Evolutionary conservation across 2,329 filamentous ascomycete species (phyloP), one percentile per base, ranked within the genome.

Genomic region (Trichophyton rubrum): DNA sequence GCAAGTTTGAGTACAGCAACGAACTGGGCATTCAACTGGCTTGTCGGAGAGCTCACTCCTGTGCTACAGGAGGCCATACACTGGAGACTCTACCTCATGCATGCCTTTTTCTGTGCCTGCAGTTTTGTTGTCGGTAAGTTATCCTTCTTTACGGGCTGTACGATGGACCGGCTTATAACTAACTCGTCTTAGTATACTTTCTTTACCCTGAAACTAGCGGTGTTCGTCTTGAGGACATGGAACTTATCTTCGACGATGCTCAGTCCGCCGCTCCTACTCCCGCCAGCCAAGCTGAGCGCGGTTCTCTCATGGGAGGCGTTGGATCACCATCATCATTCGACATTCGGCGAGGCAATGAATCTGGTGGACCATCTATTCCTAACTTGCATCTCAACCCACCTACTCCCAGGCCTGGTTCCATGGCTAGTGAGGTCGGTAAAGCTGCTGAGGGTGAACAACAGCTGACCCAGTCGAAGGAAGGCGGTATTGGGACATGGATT

Each of bases 11-110:
- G 92, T 63, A 97, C 93, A 1, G 93, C 93, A 17, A 86, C 91
- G 35, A 99, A 99, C 72, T 99, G 93, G 93, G 90, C 92, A 1
- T 96, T 93, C 75, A 99, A 99, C 75, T 99, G 90, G 88, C 79
- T 97, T 27, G 93, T 97, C 2, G 93, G 93, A 66, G 89, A 95
- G 74, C 83, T 97, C 80, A 99, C 93, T 0, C 93, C 93, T 1
- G 85, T 97, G 60, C 78, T 97, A 62, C 92, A 99, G 73, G 89
- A 93, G 68, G 85, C 82, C 75, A 97, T 99, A 68, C 84, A 87
- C 68, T 99, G 93, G 93, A 85, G 93, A 38, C 79, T 97, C 63
- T 99, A 99, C 70, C 81, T 99, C 56, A 80, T 99, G 15, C 93
- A 99, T 74, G 93, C 93, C 1, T 96, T 97, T 74, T 97, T 96